Conservation (phyloP, 169 alveolate species). For the Ichthyophthirius multifiliis region DNA sequence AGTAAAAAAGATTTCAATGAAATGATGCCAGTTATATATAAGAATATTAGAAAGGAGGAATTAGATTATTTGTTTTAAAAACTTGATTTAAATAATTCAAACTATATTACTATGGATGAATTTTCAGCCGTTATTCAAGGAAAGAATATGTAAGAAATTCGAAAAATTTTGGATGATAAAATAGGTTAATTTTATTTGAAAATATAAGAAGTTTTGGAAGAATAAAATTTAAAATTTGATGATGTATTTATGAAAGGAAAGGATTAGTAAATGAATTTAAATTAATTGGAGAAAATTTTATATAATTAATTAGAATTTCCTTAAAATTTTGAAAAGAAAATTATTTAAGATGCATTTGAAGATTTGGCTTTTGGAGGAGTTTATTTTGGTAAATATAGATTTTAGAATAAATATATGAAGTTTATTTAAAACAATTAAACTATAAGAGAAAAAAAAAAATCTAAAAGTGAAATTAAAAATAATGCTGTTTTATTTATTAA, state of each 20-base stretch:
- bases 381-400: not conserved
- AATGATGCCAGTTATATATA: not conserved
- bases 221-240: too few relatives aligned
- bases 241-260: not conserved
- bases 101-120: not conserved
- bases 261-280: not conserved
- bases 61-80: not conserved
- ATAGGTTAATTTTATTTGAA: too few relatives aligned
- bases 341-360: not conserved
- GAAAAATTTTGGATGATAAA: too few relatives aligned
- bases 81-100: not conserved
- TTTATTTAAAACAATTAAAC: not conserved
- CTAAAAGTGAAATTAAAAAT: too few relatives aligned
- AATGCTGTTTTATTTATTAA: not conserved
- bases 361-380: slow-evolving; percentile 5
- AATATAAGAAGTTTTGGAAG: too few relatives aligned
- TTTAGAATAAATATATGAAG: not conserved
- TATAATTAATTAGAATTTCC: too few relatives aligned
- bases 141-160: too few relatives aligned
- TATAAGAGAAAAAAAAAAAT: not conserved
- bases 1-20: not conserved
- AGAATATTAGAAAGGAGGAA: not conserved
- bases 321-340: too few relatives aligned
- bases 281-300: too few relatives aligned
- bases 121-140: not conserved